Conservation (phyloP, 2,329 filamentous ascomycete species). For the Aspergillus awamori region DNA sequence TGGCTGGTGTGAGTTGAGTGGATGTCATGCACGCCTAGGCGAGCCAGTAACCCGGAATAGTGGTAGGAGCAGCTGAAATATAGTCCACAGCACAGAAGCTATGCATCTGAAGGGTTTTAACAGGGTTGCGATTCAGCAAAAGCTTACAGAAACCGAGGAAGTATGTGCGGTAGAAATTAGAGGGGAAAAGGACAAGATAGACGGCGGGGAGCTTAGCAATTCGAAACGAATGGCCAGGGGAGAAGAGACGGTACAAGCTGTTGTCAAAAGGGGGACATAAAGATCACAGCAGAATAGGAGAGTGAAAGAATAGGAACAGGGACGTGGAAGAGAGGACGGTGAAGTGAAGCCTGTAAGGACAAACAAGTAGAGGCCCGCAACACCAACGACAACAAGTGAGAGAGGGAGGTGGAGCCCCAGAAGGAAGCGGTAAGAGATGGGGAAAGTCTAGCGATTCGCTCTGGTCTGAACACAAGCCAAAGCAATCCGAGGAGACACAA, state of each 20-base stretch:
- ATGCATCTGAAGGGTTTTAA: background rate
- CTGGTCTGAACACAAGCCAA: too few species aligned
- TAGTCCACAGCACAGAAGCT: background rate
- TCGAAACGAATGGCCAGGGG: background rate
- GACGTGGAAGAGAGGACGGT: background rate
- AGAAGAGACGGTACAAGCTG: background rate
- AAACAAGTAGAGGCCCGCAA: background rate
- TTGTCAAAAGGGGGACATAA: constrained; percentile 9
- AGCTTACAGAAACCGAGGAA: background rate
- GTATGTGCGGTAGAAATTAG: background rate
- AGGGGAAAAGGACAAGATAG: background rate
- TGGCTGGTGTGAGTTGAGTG: background rate
- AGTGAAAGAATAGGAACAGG: background rate
- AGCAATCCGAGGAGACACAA: background rate
- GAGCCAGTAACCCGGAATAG: background rate
- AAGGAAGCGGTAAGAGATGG: background rate
- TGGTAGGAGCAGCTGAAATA: background rate
- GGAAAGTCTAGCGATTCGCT: background rate
- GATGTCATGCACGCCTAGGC: background rate
- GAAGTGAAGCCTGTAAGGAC: background rate
- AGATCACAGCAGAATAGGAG: background rate
- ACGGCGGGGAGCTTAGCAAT: background rate
- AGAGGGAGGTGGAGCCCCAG: background rate
- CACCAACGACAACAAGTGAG: background rate
- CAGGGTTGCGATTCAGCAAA: background rate